A percentile compares a stretch with the other conserved stretches of the same genome.
Conservation (phyloP, 257 asterid species). For the Coffea canephora region DNA sequence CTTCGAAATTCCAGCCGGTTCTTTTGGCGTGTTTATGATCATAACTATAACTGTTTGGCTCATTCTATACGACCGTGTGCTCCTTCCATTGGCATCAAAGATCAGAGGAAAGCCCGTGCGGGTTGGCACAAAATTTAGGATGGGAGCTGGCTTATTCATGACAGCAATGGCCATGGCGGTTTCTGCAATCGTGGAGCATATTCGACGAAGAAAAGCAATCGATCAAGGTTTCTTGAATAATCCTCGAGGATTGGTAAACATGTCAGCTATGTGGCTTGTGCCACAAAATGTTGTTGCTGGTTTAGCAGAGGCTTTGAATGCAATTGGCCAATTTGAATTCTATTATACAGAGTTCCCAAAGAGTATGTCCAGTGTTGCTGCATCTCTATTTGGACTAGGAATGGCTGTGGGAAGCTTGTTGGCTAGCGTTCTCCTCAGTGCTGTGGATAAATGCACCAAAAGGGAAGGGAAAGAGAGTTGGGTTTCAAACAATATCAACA, state of each 20-base stretch:
- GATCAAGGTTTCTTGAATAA: conserved; percentile 37
- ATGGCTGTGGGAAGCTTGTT: conserved; percentile 47
- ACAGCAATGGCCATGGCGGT: conserved; percentile 45
- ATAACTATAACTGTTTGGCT: conserved; percentile 47
- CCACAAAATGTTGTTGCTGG: conserved; percentile 55
- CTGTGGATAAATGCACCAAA: conserved; percentile 37
- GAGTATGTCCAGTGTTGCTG: conserved; percentile 58
- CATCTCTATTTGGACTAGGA: conserved; percentile 53
- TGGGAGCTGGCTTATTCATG: conserved; percentile 57
- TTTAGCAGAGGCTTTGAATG: conserved; percentile 59
- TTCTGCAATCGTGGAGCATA: conserved; percentile 50
- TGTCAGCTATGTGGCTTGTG: conserved; percentile 72
- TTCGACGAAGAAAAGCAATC: conserved; percentile 38
- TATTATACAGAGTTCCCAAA: conserved; percentile 60
- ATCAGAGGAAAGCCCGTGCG: conserved; percentile 41
- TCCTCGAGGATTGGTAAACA: conserved; percentile 38
- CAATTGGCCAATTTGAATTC: conserved; percentile 58
- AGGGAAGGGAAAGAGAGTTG: conserved; percentile 50
- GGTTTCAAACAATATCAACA: conserved; percentile 52
- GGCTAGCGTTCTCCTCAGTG: conserved; percentile 46
- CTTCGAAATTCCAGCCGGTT: conserved; percentile 64
- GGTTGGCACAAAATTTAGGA: conserved; percentile 44
- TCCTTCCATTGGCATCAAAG: conserved; percentile 52
- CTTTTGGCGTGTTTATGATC: conserved; percentile 47
- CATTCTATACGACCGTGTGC: conserved; percentile 47